Base-by-base conservation (phyloP, 2,329 filamentous ascomycete genomes). In the Cephalotrichum gorgonifer region DNA sequence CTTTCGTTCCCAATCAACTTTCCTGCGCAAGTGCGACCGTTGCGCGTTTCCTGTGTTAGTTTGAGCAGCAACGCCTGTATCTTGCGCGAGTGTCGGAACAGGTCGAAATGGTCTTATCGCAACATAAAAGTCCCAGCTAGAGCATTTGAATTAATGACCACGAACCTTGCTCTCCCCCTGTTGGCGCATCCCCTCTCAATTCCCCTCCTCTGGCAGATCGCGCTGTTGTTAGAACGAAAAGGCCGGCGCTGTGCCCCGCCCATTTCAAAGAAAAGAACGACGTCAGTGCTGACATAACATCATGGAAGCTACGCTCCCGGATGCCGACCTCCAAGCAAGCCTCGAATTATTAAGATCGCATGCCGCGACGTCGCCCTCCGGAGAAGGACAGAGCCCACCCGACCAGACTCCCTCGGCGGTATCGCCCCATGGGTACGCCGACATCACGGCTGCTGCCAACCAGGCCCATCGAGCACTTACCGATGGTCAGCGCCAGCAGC, bases 371-470 rank as follows among this genome's bases (percentile, higher is more conserved):
- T 58, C 60, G 42, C 57, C 60, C 43, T 51, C 63, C 38, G 53
- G 51, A 27, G 54, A 53, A 55, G 53, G 50, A 52, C 59, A 51
- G 60, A 51, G 54, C 55, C 47, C 62, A 57, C 54, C 60, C 30
- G 53, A 58, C 20, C 60, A 62, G 49, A 58, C 63, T 20, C 54
- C 57, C 43, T 54, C 57, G 52, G 54, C 61, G 54, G 60, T 61
- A 53, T 56, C 64, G 33, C 57, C 65, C 57, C 72, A 74, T 71
- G 72, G 70, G 60, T 74, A 73, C 62, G 67, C 51, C 53, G 65
- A 68, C 50, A 55, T 67, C 50, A 56, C 63, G 44, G 59, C 61
- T 49, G 57, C 61, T 50, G 58, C 65, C 64, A 59, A 60, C 58
- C 51, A 54, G 59, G 51, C 64, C 62, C 54, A 41, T 15, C 45